These are phyloP conservation scores for Sarocladiaceae sp. DNA, from an alignment of 2,329 filamentous ascomycete species.

Conservation along the genomic window DNA sequence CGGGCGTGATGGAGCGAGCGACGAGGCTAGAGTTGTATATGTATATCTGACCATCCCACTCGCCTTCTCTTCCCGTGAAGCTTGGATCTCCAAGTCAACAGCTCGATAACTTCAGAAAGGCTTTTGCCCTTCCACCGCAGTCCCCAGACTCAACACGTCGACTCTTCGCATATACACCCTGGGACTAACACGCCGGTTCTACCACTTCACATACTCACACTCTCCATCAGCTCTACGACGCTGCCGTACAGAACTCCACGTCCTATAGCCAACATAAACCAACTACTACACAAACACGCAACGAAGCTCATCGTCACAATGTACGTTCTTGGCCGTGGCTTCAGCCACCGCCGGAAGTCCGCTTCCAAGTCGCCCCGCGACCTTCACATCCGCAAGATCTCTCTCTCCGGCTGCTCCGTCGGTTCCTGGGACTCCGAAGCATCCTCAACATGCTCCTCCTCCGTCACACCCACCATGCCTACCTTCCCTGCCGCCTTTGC, in stretches of 20 bases:
- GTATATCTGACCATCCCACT: too few relatives aligned
- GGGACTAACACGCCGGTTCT: too few relatives aligned
- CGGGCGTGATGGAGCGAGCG: too few relatives aligned
- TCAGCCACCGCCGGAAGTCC: slow-evolving; percentile 29
- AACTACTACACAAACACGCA: slow-evolving; percentile 3
- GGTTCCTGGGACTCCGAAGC: slow-evolving; percentile 28
- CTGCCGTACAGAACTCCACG: neutral
- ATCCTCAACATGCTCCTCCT: slow-evolving; percentile 22
- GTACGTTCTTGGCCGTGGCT: slow-evolving; percentile 30
- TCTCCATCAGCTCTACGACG: too few relatives aligned
- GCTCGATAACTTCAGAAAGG: too few relatives aligned
- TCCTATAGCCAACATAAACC: neutral
- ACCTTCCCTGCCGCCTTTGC: slow-evolving; percentile 10
- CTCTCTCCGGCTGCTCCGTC: slow-evolving; percentile 32
- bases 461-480: slow-evolving; percentile 11
- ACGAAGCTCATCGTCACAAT: slow-evolving; percentile 18
- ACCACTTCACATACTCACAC: too few relatives aligned
- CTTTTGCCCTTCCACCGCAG: too few relatives aligned
- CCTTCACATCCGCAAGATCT: slow-evolving; percentile 35
- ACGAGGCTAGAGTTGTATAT: too few relatives aligned
- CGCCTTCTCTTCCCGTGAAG: too few relatives aligned
- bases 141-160: too few relatives aligned
- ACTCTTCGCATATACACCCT: too few relatives aligned
- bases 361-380: slow-evolving; percentile 25
- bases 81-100: too few relatives aligned